A percentile compares a stretch with the other conserved stretches of the same genome.
These are phyloP conservation scores for Fusarium verrucosum DNA, from an alignment of 2,329 filamentous ascomycete genomes.

Conservation along the genomic window DNA sequence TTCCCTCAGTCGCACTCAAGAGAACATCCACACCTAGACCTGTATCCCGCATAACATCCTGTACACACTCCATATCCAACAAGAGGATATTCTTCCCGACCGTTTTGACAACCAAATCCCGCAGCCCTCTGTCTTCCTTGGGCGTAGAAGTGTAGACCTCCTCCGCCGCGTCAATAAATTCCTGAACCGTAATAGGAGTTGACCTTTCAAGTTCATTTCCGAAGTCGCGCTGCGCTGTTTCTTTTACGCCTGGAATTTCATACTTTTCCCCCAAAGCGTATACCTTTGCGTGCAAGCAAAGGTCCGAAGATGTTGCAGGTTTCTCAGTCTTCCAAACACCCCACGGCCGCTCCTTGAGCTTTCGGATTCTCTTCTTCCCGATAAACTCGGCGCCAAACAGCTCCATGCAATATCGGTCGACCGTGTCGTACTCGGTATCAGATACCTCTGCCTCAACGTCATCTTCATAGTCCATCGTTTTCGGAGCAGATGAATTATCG, in stretches of 20 bases:
- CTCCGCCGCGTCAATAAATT: rapidly evolving
- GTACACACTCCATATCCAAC: not conserved
- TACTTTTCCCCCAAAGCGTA: not conserved
- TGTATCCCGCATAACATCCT: not conserved
- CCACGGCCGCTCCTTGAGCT: rapidly evolving
- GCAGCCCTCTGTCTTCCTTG: not conserved
- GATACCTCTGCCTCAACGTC: too few species aligned
- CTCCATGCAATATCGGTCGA: not conserved
- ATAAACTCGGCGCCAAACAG: rapidly evolving
- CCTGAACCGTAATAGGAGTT: not conserved
- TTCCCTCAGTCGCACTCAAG: not conserved
- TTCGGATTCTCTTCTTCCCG: not conserved
- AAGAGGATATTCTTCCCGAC: not conserved
- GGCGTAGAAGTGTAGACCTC: not conserved
- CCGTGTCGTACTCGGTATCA: not conserved
- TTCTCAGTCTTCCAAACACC: too few species aligned
- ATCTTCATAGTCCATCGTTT: too few species aligned
- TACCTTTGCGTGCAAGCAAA: not conserved
- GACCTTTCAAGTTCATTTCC: rapidly evolving
- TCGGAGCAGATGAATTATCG: not conserved
- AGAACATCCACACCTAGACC: not conserved
- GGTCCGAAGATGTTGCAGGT: not conserved
- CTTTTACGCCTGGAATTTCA: rapidly evolving
- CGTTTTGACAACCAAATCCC: not conserved
- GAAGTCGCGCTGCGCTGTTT: rapidly evolving